Evolutionary conservation across 805 yeast species (phyloP).

Genomic region (Yamadazyma kitorensis): DNA sequence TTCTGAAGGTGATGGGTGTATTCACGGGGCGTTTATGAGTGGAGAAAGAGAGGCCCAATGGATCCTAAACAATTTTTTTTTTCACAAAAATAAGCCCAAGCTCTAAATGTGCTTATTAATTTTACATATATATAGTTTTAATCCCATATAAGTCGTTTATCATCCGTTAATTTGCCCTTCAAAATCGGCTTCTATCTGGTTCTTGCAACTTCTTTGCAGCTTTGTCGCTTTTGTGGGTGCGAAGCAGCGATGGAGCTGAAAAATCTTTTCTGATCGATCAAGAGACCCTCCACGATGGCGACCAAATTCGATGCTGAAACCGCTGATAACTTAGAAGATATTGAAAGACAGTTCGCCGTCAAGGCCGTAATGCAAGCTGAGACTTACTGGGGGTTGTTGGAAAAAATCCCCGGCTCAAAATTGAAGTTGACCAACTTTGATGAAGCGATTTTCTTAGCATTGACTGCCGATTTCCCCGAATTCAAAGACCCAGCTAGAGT

Average conservation of each 20-base stretch:
- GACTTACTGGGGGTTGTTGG: constrained; percentile 83
- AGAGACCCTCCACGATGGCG: constrained; percentile 26
- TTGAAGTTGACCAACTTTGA: constrained; percentile 71
- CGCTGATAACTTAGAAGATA: constrained; percentile 87
- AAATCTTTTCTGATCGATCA: no score
- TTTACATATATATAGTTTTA: no score
- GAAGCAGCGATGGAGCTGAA: no score
- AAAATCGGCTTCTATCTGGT: no score
- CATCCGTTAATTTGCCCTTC: no score
- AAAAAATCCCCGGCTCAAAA: constrained; percentile 73
- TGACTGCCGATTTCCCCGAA: constrained; percentile 84
- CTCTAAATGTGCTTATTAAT: not conserved
- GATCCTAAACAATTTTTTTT: constrained; percentile 18
- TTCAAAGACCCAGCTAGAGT: constrained; percentile 59
- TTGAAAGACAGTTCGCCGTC: constrained; percentile 97
- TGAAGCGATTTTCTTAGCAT: constrained; percentile 61
- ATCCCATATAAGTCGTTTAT: no score
- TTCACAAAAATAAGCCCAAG: constrained; percentile 1
- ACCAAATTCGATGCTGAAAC: constrained; percentile 73
- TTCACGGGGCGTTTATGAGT: constrained; percentile 85
- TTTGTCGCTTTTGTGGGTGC: no score
- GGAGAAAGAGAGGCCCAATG: constrained; percentile 57
- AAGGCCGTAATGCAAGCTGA: constrained; percentile 95
- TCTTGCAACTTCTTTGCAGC: no score
- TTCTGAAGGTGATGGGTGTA: constrained; percentile 86